Conservation (phyloP, 441 rosid genomes). For the Biscutella laevigata region DNA sequence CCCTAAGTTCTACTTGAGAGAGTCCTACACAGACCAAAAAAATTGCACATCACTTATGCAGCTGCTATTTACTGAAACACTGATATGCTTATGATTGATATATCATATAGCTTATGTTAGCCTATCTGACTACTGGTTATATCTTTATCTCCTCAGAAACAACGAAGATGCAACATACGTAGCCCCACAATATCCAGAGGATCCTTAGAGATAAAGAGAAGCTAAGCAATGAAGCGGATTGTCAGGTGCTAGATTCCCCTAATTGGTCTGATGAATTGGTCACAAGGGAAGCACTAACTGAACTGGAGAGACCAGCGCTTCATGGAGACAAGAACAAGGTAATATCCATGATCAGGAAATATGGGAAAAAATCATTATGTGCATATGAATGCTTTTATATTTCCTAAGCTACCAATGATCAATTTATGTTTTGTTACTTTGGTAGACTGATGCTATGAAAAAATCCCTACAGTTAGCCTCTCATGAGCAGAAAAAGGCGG, state of each 20-base stretch:
- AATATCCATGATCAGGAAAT: neutral
- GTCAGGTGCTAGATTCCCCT: conserved; percentile 43
- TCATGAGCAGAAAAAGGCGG: conserved; percentile 65
- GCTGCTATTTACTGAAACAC: conserved; percentile 46
- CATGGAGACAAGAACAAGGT: conserved; percentile 78
- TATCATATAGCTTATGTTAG: conserved; percentile 40
- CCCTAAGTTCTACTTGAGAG: conserved; percentile 39
- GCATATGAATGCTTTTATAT: neutral
- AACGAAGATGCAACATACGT: conserved; percentile 64
- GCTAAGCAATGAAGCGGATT: conserved; percentile 50
- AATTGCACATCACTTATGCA: conserved; percentile 47
- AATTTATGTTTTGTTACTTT: conserved; percentile 5
- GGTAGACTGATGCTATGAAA: conserved; percentile 57
- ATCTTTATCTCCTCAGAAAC: conserved; percentile 43
- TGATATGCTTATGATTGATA: conserved; percentile 39
- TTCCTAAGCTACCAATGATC: neutral
- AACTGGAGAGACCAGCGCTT: conserved; percentile 69
- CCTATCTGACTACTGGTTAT: conserved; percentile 41
- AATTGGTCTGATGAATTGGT: conserved; percentile 56
- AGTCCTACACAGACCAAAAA: conserved; percentile 66
- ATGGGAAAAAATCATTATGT: neutral
- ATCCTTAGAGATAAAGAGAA: conserved; percentile 59
- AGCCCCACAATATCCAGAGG: conserved; percentile 51
- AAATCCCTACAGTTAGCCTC: conserved; percentile 68
- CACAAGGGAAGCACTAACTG: conserved; percentile 74